Evolutionary conservation across 495 filamentous ascomycete species (phyloP).

Genomic region (Neurospora sp.): DNA sequence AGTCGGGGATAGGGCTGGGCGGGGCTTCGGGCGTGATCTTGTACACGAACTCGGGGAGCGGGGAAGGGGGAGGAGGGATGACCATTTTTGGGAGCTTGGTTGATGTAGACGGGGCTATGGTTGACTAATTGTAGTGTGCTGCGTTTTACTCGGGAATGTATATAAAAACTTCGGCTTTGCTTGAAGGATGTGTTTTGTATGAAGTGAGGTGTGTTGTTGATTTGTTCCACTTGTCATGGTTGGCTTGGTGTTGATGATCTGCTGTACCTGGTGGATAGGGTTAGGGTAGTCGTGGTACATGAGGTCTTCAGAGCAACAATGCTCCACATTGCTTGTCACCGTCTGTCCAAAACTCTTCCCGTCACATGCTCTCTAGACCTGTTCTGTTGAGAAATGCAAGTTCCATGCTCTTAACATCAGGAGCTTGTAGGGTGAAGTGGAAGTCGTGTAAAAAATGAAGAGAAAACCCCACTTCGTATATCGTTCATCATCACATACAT

Average conservation of each 20-base stretch:
- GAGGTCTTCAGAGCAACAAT: background rate
- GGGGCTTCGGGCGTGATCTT: conserved; percentile 38
- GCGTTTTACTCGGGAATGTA: too few relatives aligned
- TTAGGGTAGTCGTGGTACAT: background rate
- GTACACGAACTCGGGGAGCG: conserved; percentile 38
- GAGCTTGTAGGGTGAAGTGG: background rate
- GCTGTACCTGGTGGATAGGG: background rate
- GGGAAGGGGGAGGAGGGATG: conserved; percentile 13
- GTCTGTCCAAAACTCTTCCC: background rate
- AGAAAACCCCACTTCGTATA: background rate
- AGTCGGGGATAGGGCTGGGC: conserved; percentile 35
- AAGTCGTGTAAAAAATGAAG: background rate
- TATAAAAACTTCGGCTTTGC: too few relatives aligned
- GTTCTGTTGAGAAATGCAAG: background rate
- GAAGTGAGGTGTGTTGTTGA: background rate
- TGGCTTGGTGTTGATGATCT: background rate
- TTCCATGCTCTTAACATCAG: background rate
- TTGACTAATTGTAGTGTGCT: background rate
- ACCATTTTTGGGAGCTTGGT: background rate
- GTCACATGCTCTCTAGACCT: background rate
- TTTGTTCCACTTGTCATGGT: background rate
- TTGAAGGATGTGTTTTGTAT: too few relatives aligned
- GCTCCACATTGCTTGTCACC: background rate
- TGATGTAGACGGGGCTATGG: background rate
- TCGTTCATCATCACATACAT: background rate